Evolutionary conservation across 768 basidiomycete genomes (phyloP).

Genomic region (Leccinum variicolor): DNA sequence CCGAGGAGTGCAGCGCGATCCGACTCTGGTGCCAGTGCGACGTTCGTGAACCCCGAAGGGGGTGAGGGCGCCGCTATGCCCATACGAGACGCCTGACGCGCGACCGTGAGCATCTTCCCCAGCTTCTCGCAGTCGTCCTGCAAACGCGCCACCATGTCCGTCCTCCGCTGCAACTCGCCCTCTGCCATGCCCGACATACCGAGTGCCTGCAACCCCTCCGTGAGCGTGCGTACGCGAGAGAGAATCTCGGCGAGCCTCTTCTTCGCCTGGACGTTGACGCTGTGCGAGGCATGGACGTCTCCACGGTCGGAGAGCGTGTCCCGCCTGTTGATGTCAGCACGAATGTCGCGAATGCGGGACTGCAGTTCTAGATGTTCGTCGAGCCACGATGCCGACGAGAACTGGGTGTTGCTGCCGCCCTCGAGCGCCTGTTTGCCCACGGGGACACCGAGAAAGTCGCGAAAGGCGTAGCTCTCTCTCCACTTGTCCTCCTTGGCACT

Average conservation of each 20-base stretch:
- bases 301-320: slow-evolving; percentile 77
- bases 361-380: slow-evolving; percentile 84
- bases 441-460: slow-evolving; percentile 85
- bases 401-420: slow-evolving; percentile 40
- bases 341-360: slow-evolving; percentile 71
- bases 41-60: slow-evolving; percentile 26
- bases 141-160: slow-evolving; percentile 83
- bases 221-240: slow-evolving; percentile 69
- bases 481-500: slow-evolving; percentile 78
- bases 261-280: slow-evolving; percentile 81
- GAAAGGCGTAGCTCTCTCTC: slow-evolving; percentile 76
- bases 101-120: slow-evolving; percentile 79
- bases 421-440: slow-evolving; percentile 46
- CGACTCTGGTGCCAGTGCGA: slow-evolving; percentile 41
- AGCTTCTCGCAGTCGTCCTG: slow-evolving; percentile 92
- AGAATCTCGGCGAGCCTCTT: slow-evolving; percentile 75
- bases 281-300: slow-evolving; percentile 72
- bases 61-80: slow-evolving; percentile 28
- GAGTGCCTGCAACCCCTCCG: slow-evolving; percentile 62
- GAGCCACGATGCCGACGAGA: slow-evolving; percentile 81
- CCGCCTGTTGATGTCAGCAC: slow-evolving; percentile 83
- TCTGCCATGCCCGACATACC: slow-evolving; percentile 74
- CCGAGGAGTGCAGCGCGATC: slow-evolving; percentile 69
- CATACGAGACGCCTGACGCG: slow-evolving; percentile 48
- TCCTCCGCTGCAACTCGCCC: slow-evolving; percentile 88